These are phyloP conservation scores for Aspergillus sp. DNA, from an alignment of 2,329 filamentous ascomycete species.

Conservation along the genomic window DNA sequence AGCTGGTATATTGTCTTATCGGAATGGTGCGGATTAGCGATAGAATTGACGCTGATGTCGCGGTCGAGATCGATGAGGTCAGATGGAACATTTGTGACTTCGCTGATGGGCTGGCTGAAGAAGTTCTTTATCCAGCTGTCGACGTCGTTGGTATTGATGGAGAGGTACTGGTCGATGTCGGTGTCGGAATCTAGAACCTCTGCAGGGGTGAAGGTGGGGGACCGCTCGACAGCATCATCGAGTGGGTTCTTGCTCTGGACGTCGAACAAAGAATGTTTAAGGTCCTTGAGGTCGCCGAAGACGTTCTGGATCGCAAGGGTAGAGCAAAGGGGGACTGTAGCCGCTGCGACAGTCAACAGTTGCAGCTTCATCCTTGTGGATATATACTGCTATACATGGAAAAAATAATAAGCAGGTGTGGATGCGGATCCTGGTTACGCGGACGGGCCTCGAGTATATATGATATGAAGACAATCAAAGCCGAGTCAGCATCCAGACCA, in stretches of 20 bases:
- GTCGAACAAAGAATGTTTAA: not conserved
- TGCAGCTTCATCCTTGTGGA: constrained; percentile 14
- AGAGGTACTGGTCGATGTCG: not conserved
- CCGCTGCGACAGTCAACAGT: not conserved
- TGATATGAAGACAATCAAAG: not conserved
- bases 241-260: constrained; percentile 6
- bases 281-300: constrained; percentile 8
- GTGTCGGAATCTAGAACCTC: not conserved
- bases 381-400: not conserved
- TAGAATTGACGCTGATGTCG: not conserved
- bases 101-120: constrained; percentile 7
- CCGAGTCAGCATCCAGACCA: not conserved
- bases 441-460: not conserved
- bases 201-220: constrained; percentile 2
- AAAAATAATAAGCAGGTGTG: not conserved
- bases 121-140: constrained; percentile 6
- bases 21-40: constrained; percentile 40
- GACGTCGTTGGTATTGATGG: not conserved
- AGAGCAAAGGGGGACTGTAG: constrained; percentile 42
- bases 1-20: constrained; percentile 78
- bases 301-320: constrained; percentile 49
- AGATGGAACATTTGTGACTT: constrained; percentile 9
- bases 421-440: not conserved
- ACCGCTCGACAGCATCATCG: constrained; percentile 9
- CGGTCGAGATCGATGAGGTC: constrained; percentile 7